Base-by-base conservation (phyloP, 208 protist species). In the Crithidia acanthocephali region DNA sequence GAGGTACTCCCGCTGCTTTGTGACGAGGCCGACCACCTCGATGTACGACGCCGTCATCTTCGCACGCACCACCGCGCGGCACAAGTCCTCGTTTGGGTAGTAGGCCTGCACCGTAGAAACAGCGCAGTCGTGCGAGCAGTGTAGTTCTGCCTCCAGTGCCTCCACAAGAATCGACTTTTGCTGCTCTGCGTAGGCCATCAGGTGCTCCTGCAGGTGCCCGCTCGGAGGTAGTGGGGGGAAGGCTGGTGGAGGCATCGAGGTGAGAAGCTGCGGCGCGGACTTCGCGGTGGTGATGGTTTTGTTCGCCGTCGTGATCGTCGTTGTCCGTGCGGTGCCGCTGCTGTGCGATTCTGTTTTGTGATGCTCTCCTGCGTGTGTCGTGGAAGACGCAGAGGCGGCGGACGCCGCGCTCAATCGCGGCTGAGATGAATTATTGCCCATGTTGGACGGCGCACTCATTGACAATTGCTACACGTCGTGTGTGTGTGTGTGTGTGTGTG, bases 11-110 rank as follows among this genome's bases (percentile, higher is more conserved):
- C 65, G 42, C 60, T 92, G 88, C 22, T 58, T 68, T 2, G 44
- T 48, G n/a, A 76, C 76, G 15, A 94, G 68, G 11, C 86, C 78
- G 25, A 94, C 56, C 13, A 68, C 79, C 55, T 90, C 58, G 18
- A 91, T 45, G 45, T 77, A 88, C 8, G 85, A 77, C 6, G 33
- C 30, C 8, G 37, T 69, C 66, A 72, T 67, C 72, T 86, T 91
- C 3, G 47, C 68, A 3, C 52, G 28, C 45, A 90, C 44, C 32
- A 76, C 70, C 9, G 53, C 45, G 20, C 50, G 28, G 33, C 72
- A 81, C 37, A 52, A 50, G 2, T 44, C 52, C 42, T 73, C 60
- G 18, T 66, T 42, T 0, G 80, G 81, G 60, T 72, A 84, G 59
- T 78, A 60, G 1, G 50, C 58, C 51, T 57, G 64, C 53, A 82